phyloP scores from a whole-genome alignment of 2,329 filamentous ascomycete genomes.

The Ophiostoma sp. region DNA sequence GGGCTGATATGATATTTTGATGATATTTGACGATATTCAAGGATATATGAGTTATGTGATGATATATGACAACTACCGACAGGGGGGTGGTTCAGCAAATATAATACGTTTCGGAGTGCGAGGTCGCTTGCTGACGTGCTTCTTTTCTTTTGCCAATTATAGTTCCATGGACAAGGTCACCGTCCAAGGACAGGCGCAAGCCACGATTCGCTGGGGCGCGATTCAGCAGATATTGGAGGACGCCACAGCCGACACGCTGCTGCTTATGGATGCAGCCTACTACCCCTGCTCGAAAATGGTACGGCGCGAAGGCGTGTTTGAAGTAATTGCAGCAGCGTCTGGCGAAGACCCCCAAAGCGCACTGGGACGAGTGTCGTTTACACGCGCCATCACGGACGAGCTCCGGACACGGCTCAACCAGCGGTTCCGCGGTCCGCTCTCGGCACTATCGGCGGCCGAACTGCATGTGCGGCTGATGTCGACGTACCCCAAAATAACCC shows the following conservation, averaged over 20 bases:
- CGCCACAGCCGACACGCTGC: slow-evolving; percentile 50
- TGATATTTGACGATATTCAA: background rate
- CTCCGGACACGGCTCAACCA: slow-evolving; percentile 46
- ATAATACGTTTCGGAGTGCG: slow-evolving; percentile 10
- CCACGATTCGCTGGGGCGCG: slow-evolving; percentile 50
- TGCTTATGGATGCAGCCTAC: slow-evolving; percentile 56
- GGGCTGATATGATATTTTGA: background rate
- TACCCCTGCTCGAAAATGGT: slow-evolving; percentile 50
- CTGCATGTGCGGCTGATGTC: slow-evolving; percentile 45
- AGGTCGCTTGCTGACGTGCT: background rate
- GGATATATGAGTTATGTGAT: background rate
- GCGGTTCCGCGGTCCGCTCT: slow-evolving; percentile 41
- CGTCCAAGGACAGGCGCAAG: slow-evolving; percentile 33
- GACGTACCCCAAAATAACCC: slow-evolving; percentile 48
- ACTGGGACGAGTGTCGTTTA: slow-evolving; percentile 50
- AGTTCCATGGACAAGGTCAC: slow-evolving; percentile 46
- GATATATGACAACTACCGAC: background rate
- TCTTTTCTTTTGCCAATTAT: background rate
- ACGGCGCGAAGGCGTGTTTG: slow-evolving; percentile 50
- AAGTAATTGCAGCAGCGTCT: slow-evolving; percentile 52
- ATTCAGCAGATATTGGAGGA: slow-evolving; percentile 55
- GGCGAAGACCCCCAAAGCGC: slow-evolving; percentile 47
- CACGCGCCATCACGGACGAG: slow-evolving; percentile 46
- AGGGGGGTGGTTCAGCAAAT: slow-evolving; percentile 1
- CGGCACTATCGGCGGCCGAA: slow-evolving; percentile 43